Percentiles rank a stretch among this genome's conserved stretches.
Conservation (phyloP, 1,284 basidiomycete species). For the Afroboletus lepidellus region DNA sequence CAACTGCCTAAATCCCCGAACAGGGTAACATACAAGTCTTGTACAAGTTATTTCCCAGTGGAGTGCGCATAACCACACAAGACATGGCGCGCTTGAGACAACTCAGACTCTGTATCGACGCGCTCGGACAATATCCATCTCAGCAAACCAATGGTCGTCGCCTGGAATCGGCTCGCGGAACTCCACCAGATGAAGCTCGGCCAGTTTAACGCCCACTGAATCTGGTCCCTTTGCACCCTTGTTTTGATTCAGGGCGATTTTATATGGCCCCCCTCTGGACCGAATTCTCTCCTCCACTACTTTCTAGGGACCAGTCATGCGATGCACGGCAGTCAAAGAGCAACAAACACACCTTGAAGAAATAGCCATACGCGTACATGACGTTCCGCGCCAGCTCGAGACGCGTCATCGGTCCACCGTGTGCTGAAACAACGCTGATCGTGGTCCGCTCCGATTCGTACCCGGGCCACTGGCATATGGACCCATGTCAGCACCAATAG, state of each 20-base stretch:
- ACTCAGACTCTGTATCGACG: background rate
- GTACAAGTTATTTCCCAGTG: too few species aligned
- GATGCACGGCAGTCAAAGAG: background rate
- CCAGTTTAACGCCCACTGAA: conserved; percentile 13
- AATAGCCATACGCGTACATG: background rate
- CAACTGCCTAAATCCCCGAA: too few species aligned
- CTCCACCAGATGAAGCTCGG: conserved; percentile 14
- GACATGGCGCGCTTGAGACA: background rate
- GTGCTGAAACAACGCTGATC: background rate
- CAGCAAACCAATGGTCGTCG: conserved; percentile 15
- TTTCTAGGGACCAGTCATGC: conserved; percentile 5
- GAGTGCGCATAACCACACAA: too few species aligned
- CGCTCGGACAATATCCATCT: conserved; percentile 11
- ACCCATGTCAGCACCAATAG: background rate
- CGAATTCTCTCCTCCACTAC: background rate
- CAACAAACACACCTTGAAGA: conserved; percentile 11
- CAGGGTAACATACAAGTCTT: too few species aligned
- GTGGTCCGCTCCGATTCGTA: background rate
- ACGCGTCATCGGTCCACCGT: conserved; percentile 5
- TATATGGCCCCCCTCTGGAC: conserved; percentile 1
- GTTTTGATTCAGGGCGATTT: conserved; percentile 20
- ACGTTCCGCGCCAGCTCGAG: conserved; percentile 6
- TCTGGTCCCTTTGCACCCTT: background rate
- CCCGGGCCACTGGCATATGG: conserved; percentile 24
- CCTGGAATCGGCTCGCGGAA: conserved; percentile 1